Evolutionary conservation across 768 basidiomycete species (phyloP).

Genomic region (Tubosaeta brunneosetosa): DNA sequence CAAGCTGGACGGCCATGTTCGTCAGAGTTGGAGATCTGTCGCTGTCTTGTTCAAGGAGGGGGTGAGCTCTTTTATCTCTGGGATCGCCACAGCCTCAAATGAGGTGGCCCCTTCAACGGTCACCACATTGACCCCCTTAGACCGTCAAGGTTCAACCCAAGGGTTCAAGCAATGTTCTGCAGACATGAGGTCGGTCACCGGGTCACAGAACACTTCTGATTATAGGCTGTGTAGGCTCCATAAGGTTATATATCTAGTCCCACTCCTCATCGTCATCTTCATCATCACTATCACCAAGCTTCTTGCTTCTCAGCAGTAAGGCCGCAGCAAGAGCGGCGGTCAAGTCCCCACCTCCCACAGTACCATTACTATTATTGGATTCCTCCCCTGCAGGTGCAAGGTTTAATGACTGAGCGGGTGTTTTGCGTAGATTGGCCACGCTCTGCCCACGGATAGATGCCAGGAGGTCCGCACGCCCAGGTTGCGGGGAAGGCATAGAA

Average conservation of each 20-base stretch:
- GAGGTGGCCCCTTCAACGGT: slow-evolving; percentile 8
- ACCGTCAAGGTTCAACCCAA: no score
- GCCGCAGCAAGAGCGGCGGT: slow-evolving; percentile 83
- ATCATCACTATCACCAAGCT: slow-evolving; percentile 81
- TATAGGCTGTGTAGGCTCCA: slow-evolving; percentile 8
- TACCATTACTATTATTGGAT: slow-evolving; percentile 29
- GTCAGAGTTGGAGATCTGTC: background rate
- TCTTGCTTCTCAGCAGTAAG: slow-evolving; percentile 76
- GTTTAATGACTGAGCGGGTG: slow-evolving; percentile 29
- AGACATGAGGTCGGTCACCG: background rate
- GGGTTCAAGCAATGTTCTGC: background rate
- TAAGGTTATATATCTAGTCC: slow-evolving; percentile 26
- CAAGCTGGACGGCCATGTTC: slow-evolving; percentile 56
- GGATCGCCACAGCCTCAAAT: slow-evolving; percentile 29
- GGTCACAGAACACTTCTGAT: slow-evolving; percentile 5
- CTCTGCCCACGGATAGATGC: slow-evolving; percentile 82
- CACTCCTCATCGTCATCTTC: slow-evolving; percentile 74
- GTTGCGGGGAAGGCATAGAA: slow-evolving; percentile 42
- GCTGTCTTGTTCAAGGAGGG: background rate
- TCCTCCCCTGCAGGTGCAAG: slow-evolving; percentile 29
- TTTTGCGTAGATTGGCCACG: slow-evolving; percentile 63
- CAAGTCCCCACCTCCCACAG: slow-evolving; percentile 57
- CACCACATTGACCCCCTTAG: no score
- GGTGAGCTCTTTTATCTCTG: slow-evolving; percentile 24
- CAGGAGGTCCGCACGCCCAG: slow-evolving; percentile 63